Percentiles rank a stretch among this genome's conserved stretches.
Evolutionary conservation across 1,284 basidiomycete genomes (phyloP).

Genomic region (Sporisorium graminicola): DNA sequence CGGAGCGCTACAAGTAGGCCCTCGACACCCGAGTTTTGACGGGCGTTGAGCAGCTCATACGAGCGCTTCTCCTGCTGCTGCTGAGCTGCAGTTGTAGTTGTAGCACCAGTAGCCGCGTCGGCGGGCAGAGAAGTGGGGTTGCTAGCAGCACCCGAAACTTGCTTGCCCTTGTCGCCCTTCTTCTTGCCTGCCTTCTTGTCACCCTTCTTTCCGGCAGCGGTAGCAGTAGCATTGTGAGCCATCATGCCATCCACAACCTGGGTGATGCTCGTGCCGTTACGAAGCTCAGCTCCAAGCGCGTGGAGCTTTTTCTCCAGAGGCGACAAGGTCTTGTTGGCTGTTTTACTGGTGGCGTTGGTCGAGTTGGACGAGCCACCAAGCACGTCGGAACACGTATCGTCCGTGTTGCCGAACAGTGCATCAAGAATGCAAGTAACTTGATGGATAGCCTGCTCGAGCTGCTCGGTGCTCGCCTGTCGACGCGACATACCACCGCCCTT

Average conservation of each 20-base stretch:
- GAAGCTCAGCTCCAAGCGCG: conserved; percentile 26
- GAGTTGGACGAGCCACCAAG: conserved; percentile 31
- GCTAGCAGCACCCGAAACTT: background rate
- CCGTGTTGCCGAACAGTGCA: conserved; percentile 47
- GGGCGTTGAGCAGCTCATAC: conserved; percentile 21
- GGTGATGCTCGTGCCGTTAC: conserved; percentile 45
- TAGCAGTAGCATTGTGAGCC: conserved; percentile 16
- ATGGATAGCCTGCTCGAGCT: conserved; percentile 46
- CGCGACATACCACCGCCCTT: conserved; percentile 35
- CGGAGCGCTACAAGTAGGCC: conserved; percentile 51
- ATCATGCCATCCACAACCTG: conserved; percentile 37
- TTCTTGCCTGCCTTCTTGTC: conserved; percentile 15
- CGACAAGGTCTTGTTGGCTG: conserved; percentile 12
- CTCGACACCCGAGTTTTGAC: conserved; percentile 45
- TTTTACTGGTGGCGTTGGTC: conserved; percentile 35
- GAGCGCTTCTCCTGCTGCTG: background rate
- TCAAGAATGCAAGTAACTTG: conserved; percentile 55
- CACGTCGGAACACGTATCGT: conserved; percentile 35
- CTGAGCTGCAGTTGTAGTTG: background rate
- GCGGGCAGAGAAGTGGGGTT: conserved; percentile 19
- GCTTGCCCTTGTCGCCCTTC: conserved; percentile 21
- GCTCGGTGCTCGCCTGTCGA: conserved; percentile 32
- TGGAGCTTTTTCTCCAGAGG: conserved; percentile 39
- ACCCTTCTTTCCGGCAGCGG: conserved; percentile 21
- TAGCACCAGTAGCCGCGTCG: background rate